phyloP scores from a whole-genome alignment of 352 stramenopile species.

The Pythium rishiriense region DNA sequence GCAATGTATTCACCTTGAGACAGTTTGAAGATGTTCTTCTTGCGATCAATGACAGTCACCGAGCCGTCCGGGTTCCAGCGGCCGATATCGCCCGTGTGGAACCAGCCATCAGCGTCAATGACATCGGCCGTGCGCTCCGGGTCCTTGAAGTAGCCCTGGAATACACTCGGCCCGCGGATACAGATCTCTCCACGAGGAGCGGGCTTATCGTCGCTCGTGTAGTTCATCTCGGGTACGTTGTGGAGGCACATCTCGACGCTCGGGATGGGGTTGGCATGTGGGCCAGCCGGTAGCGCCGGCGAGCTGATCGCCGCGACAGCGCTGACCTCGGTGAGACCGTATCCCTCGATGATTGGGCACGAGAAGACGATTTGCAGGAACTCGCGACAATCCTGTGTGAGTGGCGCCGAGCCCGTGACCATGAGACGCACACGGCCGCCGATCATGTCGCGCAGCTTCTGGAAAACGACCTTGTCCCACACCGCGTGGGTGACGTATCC shows the following conservation, averaged over 20 bases:
- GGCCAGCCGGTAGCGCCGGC: conserved; percentile 39
- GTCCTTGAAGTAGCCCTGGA: conserved; percentile 95
- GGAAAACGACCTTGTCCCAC: conserved; percentile 95
- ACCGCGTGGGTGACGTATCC: conserved; percentile 57
- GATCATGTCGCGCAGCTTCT: conserved; percentile 91
- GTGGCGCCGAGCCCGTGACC: conserved; percentile 92
- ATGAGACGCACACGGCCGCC: conserved; percentile 90
- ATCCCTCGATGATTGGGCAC: conserved; percentile 91
- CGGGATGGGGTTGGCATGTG: conserved; percentile 91
- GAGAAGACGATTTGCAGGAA: conserved; percentile 94
- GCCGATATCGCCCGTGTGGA: conserved; percentile 97
- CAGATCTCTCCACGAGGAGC: conserved; percentile 85
- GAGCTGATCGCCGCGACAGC: conserved; percentile 40
- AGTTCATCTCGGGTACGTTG: conserved; percentile 97
- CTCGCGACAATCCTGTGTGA: conserved; percentile 91
- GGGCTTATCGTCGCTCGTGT: conserved; percentile 61
- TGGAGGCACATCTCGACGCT: conserved; percentile 91
- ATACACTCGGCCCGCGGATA: conserved; percentile 80
- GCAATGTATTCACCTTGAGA: conserved; percentile 95
- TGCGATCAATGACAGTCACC: conserved; percentile 89
- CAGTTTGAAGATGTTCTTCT: conserved; percentile 95
- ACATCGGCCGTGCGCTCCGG: conserved; percentile 87
- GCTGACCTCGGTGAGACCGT: conserved; percentile 92
- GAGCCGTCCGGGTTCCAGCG: conserved; percentile 91
- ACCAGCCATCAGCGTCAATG: conserved; percentile 93